These are phyloP conservation scores for Ceratocystis cubensis DNA, from an alignment of 2,329 filamentous ascomycete species.

Conservation along the genomic window DNA sequence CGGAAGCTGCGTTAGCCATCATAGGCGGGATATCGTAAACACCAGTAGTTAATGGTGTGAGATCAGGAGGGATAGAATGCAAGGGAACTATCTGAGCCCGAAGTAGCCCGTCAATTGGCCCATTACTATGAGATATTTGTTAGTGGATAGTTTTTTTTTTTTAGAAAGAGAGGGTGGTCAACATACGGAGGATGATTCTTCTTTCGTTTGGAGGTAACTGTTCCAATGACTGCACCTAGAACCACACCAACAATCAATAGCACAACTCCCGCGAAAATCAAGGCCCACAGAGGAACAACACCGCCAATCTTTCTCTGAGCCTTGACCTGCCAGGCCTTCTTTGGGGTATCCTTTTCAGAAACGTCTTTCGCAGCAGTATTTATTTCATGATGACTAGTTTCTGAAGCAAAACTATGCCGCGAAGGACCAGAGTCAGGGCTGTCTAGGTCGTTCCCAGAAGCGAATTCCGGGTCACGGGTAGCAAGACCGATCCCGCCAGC, in stretches of 20 bases:
- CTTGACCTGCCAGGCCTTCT: slow-evolving; percentile 37
- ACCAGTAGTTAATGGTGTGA: slow-evolving; percentile 43
- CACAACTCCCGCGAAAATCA: slow-evolving; percentile 38
- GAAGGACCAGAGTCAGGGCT: slow-evolving; percentile 41
- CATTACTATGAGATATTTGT: not conserved
- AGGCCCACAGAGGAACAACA: slow-evolving; percentile 49
- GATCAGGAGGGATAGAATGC: slow-evolving; percentile 32
- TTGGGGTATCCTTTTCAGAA: slow-evolving; percentile 35
- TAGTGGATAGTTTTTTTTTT: not conserved
- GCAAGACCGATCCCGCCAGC: slow-evolving; percentile 50
- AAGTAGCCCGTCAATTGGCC: not conserved
- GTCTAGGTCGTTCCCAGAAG: slow-evolving; percentile 41
- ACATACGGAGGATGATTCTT: slow-evolving; percentile 18
- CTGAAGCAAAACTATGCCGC: slow-evolving; percentile 39
- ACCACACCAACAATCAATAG: slow-evolving; percentile 43
- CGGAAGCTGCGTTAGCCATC: slow-evolving; percentile 37
- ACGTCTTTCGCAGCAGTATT: slow-evolving; percentile 37
- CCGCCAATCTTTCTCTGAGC: slow-evolving; percentile 46
- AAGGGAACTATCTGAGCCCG: slow-evolving; percentile 17
- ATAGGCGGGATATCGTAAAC: slow-evolving; percentile 44
- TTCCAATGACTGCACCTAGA: slow-evolving; percentile 45
- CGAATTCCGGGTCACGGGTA: slow-evolving; percentile 50
- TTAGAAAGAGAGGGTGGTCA: not conserved
- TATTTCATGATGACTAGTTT: slow-evolving; percentile 42
- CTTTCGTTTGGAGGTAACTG: slow-evolving; percentile 30